Evolutionary conservation across 352 stramenopile species (phyloP).

Genomic region (Phytophthora rubi): DNA sequence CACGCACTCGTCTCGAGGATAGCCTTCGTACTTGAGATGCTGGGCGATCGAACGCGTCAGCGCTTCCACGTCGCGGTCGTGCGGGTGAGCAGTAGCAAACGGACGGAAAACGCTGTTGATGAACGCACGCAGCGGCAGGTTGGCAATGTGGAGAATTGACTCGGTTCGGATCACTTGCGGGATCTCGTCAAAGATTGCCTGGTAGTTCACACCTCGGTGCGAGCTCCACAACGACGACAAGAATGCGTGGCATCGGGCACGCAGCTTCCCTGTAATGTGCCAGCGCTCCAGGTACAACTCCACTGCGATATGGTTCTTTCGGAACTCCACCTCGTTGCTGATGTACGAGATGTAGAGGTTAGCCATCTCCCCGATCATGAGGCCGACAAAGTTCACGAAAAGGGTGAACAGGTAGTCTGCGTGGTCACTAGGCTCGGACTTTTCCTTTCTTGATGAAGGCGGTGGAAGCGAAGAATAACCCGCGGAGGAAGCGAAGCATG

Average conservation of each 20-base stretch:
- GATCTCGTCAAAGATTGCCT: constrained; percentile 61
- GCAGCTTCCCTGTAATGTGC: constrained; percentile 45
- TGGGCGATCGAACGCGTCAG: constrained; percentile 48
- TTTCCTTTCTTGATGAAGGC: constrained; percentile 55
- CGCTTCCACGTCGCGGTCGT: constrained; percentile 43
- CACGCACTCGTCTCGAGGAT: constrained; percentile 67
- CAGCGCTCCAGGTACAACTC: constrained; percentile 57
- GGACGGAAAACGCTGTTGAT: constrained; percentile 51
- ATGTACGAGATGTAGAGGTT: constrained; percentile 64
- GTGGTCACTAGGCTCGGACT: constrained; percentile 27
- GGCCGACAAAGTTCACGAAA: constrained; percentile 44
- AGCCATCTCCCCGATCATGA: constrained; percentile 62
- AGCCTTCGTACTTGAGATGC: constrained; percentile 69
- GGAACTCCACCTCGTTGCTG: constrained; percentile 70
- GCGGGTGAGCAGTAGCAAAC: constrained; percentile 35
- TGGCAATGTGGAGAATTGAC: constrained; percentile 54
- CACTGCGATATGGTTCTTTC: constrained; percentile 62
- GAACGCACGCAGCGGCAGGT: constrained; percentile 44
- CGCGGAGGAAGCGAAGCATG: constrained; percentile 43
- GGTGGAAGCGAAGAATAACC: constrained; percentile 55
- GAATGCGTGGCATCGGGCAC: constrained; percentile 48
- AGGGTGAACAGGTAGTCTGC: constrained; percentile 49
- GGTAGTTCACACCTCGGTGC: constrained; percentile 63
- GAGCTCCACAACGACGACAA: constrained; percentile 65
- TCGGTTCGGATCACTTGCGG: constrained; percentile 57